phyloP scores from a whole-genome alignment of 2,329 filamentous ascomycete species.

The Neonectria coccinea region DNA sequence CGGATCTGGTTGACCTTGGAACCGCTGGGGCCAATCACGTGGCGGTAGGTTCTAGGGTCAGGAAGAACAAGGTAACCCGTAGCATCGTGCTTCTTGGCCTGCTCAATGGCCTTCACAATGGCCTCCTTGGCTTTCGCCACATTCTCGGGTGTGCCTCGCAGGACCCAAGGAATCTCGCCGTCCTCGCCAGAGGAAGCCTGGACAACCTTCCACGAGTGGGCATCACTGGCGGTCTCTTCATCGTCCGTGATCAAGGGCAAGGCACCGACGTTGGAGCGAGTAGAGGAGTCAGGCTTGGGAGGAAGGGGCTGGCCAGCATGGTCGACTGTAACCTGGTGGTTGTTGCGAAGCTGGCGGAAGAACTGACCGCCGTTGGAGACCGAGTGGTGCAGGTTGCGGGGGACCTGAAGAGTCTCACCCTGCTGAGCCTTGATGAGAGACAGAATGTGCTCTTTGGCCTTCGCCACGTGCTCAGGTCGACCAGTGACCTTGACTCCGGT shows the following conservation, averaged over 20 bases:
- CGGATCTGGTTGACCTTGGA: conserved; percentile 94
- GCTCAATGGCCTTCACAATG: conserved; percentile 78
- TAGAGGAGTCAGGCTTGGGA: conserved; percentile 69
- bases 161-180: conserved; percentile 88
- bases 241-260: conserved; percentile 97
- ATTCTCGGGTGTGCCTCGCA: conserved; percentile 82
- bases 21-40: conserved; percentile 89
- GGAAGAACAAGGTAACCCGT: conserved; percentile 91
- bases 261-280: conserved; percentile 68
- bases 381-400: conserved; percentile 83
- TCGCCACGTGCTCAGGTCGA: conserved; percentile 80
- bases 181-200: conserved; percentile 71
- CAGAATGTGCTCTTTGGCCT: conserved; percentile 87
- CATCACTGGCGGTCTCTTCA: conserved; percentile 70
- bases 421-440: conserved; percentile 85
- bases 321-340: conserved; percentile 90
- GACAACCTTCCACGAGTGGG: conserved; percentile 86
- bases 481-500: conserved; percentile 90
- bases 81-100: conserved; percentile 75
- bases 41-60: conserved; percentile 88
- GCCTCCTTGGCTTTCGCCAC: conserved; percentile 83
- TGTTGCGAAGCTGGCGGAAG: conserved; percentile 89
- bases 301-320: conserved; percentile 86
- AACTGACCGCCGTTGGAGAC: conserved; percentile 91
- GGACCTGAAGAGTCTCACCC: conserved; percentile 87